Base-by-base conservation (phyloP, 1,139 yeast species). In the Sugiyamaella japonica region DNA sequence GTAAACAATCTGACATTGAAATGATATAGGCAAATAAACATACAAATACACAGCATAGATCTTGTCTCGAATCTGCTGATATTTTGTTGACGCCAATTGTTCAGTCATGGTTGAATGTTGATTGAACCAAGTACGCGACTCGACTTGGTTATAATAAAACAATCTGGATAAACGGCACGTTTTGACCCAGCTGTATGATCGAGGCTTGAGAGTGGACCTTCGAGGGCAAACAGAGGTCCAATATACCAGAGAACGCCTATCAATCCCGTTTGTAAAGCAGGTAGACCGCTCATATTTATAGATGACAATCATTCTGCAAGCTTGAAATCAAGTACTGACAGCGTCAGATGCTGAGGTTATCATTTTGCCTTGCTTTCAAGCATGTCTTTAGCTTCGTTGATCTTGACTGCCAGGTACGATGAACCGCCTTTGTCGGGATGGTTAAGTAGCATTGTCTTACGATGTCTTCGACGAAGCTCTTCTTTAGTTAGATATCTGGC, bases 391-490 rank as follows among this genome's bases (percentile, higher is more conserved):
- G 95, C 95, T 66, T 83, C 85, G 67, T 88, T 87, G 57, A 88
- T 82, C 66, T 87, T 85, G 76, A 83, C 83, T 2, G 89, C 84
- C 48, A 87, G 60, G 63, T 82, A 86, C 51, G 80, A 78, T 60
- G 89, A 83, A 0, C 96, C 96, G 5, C 86, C 84, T 60, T 77
- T 79, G 67, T 87, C 96, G 0, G 96, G 95, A 66, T 87, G 96
- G 63, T 82, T 88, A 52, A 75, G 64, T 52, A 85, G 73, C 86
- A 87, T 86, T 62, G 84, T 75, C 53, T 73, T 73, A 54, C 93
- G 73, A 67, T 87, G 89, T 58, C 82, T 73, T 53, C 75, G 74
- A 55, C 79, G 77, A 45, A 88, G 72, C 48, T 79, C 75, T 16
- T 57, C 61, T 37, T 50, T 53, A 13, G 64, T 63, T 15, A 63